Evolutionary conservation across 2,329 filamentous ascomycete genomes (phyloP).

Genomic region (Diaporthe sp.): DNA sequence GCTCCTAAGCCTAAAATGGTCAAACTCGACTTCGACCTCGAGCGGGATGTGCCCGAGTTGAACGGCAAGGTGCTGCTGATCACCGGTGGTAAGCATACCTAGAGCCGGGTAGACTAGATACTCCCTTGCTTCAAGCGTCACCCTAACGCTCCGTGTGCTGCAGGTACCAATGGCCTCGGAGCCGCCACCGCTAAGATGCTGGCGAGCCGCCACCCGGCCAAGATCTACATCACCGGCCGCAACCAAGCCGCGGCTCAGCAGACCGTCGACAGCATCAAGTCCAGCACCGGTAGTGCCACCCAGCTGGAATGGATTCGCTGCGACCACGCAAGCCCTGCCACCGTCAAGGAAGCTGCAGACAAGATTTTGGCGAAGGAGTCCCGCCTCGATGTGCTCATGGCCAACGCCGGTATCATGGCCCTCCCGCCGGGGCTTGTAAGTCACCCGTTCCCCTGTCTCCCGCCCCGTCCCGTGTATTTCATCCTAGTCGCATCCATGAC

Average conservation of each 20-base stretch:
- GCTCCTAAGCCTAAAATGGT: not conserved
- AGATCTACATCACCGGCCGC: conserved; percentile 54
- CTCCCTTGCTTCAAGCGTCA: not conserved
- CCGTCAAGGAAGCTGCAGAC: conserved; percentile 50
- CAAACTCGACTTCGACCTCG: conserved; percentile 44
- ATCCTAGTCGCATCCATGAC: not conserved
- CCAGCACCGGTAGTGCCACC: conserved; percentile 39
- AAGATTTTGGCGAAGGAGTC: conserved; percentile 47
- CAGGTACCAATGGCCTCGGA: conserved; percentile 36
- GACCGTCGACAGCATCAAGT: conserved; percentile 52
- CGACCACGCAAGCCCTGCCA: conserved; percentile 51
- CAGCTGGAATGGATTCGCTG: conserved; percentile 49
- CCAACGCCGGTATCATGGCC: conserved; percentile 62
- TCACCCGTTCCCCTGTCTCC: not conserved
- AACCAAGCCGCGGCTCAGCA: conserved; percentile 56
- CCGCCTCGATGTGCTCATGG: conserved; percentile 58
- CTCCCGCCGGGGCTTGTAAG: conserved; percentile 48
- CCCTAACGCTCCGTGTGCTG: not conserved
- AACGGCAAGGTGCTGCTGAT: conserved; percentile 54
- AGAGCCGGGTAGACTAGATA: not conserved
- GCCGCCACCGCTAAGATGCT: conserved; percentile 43
- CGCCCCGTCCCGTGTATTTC: not conserved
- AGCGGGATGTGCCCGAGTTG: conserved; percentile 52
- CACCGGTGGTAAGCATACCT: conserved; percentile 54
- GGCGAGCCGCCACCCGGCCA: conserved; percentile 50